These are phyloP conservation scores for Rhodotorula sphaerocarpa DNA, from an alignment of 768 basidiomycete species.

Conservation along the genomic window DNA sequence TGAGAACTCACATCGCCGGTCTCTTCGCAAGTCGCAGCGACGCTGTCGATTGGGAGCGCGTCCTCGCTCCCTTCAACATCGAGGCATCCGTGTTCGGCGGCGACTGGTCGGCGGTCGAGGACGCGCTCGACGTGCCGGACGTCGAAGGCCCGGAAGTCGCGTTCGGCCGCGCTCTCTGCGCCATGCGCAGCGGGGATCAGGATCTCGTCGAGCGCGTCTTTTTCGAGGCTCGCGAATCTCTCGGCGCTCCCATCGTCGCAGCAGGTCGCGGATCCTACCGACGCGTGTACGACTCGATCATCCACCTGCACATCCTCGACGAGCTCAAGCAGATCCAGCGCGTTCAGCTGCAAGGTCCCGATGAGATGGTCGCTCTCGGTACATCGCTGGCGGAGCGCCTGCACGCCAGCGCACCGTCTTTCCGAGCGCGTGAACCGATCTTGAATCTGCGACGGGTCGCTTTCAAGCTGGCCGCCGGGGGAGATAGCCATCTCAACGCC, in stretches of 20 bases:
- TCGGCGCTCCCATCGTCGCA: conserved; percentile 76
- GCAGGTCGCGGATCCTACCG: conserved; percentile 71
- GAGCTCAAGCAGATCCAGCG: conserved; percentile 61
- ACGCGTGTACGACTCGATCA: conserved; percentile 72
- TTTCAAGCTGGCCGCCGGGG: conserved; percentile 50
- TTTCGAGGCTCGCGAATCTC: conserved; percentile 57
- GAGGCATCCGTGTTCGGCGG: conserved; percentile 96
- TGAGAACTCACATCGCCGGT: conserved; percentile 88
- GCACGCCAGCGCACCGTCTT: conserved; percentile 71
- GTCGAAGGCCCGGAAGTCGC: conserved; percentile 54
- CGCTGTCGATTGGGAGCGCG: conserved; percentile 71
- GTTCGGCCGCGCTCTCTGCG: conserved; percentile 69
- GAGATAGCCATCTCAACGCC: conserved; percentile 4
- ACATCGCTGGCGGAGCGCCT: conserved; percentile 56
- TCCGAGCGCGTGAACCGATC: conserved; percentile 76
- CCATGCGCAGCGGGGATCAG: conserved; percentile 58
- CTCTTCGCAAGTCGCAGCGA: conserved; percentile 57
- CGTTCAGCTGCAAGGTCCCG: not conserved
- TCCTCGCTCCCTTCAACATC: conserved; percentile 71
- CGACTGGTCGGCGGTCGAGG: conserved; percentile 75
- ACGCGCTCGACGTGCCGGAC: conserved; percentile 44
- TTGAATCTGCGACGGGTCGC: conserved; percentile 82
- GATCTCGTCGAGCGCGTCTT: conserved; percentile 51
- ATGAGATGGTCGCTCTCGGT: conserved; percentile 45
- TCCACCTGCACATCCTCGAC: conserved; percentile 75